Base-by-base conservation (phyloP, 768 basidiomycete genomes). In the Podaxis mareebaensis region DNA sequence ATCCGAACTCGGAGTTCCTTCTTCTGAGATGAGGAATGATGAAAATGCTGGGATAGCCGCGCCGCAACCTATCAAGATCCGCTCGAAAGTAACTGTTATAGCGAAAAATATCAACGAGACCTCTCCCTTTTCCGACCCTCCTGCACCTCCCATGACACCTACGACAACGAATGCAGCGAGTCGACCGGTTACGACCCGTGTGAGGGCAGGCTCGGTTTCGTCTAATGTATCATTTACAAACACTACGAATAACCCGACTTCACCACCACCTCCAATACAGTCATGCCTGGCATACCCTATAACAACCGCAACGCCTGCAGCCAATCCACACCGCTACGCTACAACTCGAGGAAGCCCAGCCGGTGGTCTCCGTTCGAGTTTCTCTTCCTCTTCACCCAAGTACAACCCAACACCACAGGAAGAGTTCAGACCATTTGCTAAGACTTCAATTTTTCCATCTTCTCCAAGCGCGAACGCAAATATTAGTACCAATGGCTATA, bases 81-180 rank as follows among this genome's bases (percentile, higher is more conserved):
- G 83, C 73, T 83, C 90, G 20, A 91, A 85, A 69, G 79, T 91
- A 26, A 82, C 88, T 0, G 72, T 75, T 40, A 65, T 85, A 49
- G 82, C 78, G 22, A 85, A 80, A 65, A 65, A 73, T 8, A 58
- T 66, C 39, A 63, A 58, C 28, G 71, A 71, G 13, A 64, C 67
- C 4, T 57, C 67, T 26, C 64, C 71, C 3, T 59, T 66, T 5
- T 63, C 71, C 48, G 65, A 71, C 11, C 40, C 64, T 48, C 66
- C 66, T 36, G 65, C 72, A 10, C 66, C 73, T 10, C 67, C 65
- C 26, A 52, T 54, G 49, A 44, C 3, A 6, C 65, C 70, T 36
- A 40, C 67, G 6, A 62, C 66, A 22, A 56, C 60, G 26, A 44
- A 46, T n/a, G n/a, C 44, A 46, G 6, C 65, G 40, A 64, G 33